phyloP scores from a whole-genome alignment of 345 rosid species.

The Chamaenerion angustifolium region DNA sequence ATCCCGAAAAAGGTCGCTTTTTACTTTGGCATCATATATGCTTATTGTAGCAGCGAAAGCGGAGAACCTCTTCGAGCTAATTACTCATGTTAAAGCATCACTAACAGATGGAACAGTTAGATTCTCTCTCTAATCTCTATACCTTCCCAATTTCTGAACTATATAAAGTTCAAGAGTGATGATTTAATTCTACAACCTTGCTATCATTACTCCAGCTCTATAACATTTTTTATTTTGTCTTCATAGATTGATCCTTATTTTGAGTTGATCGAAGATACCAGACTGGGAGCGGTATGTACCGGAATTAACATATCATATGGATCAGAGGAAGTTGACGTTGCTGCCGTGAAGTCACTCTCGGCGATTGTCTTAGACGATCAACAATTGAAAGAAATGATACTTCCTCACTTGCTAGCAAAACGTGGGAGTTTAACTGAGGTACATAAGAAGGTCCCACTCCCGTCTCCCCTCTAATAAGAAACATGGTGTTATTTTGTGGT shows the following conservation, averaged over 20 bases:
- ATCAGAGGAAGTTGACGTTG: conserved; percentile 50
- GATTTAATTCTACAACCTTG: too few species aligned
- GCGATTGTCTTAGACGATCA: conserved; percentile 31
- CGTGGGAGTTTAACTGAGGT: conserved; percentile 61
- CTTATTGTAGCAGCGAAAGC: conserved; percentile 76
- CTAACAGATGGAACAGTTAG: conserved; percentile 48
- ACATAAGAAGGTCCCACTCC: neutral
- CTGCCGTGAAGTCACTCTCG: conserved; percentile 35
- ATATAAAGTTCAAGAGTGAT: too few species aligned
- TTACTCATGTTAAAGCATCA: conserved; percentile 53
- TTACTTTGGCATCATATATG: conserved; percentile 79
- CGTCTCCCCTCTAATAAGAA: too few species aligned
- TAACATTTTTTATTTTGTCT: neutral
- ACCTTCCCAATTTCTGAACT: conserved; percentile 1
- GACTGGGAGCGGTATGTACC: conserved; percentile 34
- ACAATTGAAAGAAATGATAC: conserved; percentile 43
- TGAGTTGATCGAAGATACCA: conserved; percentile 42
- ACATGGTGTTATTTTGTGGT: too few species aligned
- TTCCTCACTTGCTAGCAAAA: conserved; percentile 37
- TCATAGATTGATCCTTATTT: conserved; percentile 73
- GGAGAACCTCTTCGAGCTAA: conserved; percentile 51
- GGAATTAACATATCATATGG: conserved; percentile 29
- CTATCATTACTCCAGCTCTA: too few species aligned
- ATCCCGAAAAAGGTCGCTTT: conserved; percentile 70
- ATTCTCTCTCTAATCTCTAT: conserved; percentile 3